Base-by-base conservation (phyloP, 2,329 filamentous ascomycete species). In the Ophiocordyceps camponoti-leonardi region DNA sequence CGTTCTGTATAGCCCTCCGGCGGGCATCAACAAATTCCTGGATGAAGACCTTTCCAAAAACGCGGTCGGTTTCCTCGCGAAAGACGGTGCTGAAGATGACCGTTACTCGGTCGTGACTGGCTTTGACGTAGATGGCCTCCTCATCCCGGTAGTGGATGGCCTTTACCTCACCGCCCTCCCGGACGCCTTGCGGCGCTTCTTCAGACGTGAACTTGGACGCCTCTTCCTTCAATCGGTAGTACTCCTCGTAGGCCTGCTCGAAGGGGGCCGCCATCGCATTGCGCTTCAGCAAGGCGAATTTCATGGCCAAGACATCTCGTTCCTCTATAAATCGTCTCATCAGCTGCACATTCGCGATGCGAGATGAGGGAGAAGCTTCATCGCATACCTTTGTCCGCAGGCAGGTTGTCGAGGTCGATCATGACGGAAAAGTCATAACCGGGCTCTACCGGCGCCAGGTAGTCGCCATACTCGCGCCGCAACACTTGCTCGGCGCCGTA, bases 71-170 rank as follows among this genome's bases (percentile, higher is more conserved):
- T 68, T 98, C 93, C 61, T 99, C 93, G 47, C 86, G 76, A 73
- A 99, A 99, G 45, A 96, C 78, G 40, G 92, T 98, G 67, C 87
- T 94, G 73, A 98, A 98, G 59, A 98, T 98, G 57, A 98, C 88
- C 1, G 93, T 98, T 45, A 99, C 92, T 57, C 92, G 81, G 62
- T 99, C 92, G 67, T 93, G 84, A 63, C 85, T 93, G 50, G 92
- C 90, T 69, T 98, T 96, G 69, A 98, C 83, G 65, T 94, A 98
- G 59, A 99, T 96, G 45, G 92, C 88, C 64, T 99, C 92, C 69
- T 96, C 88, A 58, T 99, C 93, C 47, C 92, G 84, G 68, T 99
- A 98, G 65, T 96, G 90, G 56, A 99, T 94, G 3, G 90, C 81
- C 75, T 93, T 94, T 48, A 96, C 82, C 54, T 92, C 79, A 47